Evolutionary conservation across 1,284 basidiomycete genomes (phyloP).

Genomic region (Schizophyllum amplum): DNA sequence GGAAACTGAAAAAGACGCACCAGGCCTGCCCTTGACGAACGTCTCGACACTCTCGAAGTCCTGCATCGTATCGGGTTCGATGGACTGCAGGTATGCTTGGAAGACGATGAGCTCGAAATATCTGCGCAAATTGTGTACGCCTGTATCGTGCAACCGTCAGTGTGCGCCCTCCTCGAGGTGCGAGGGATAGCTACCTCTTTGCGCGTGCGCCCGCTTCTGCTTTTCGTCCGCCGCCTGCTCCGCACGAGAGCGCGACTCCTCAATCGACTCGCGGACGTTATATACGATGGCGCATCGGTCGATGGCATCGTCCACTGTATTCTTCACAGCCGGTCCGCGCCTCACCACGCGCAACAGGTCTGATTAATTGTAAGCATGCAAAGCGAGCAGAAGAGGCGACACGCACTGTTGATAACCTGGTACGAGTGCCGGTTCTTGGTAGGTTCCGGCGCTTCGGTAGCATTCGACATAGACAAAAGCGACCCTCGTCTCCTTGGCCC

Average conservation of each 20-base stretch:
- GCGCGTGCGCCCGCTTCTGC: slow-evolving; percentile 55
- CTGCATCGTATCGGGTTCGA: slow-evolving; percentile 72
- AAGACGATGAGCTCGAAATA: slow-evolving; percentile 94
- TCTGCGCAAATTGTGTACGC: slow-evolving; percentile 72
- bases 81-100: slow-evolving; percentile 89
- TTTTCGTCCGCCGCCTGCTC: slow-evolving; percentile 73
- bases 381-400: background rate
- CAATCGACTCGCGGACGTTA: slow-evolving; percentile 87
- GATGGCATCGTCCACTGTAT: slow-evolving; percentile 85
- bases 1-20: slow-evolving; percentile 27
- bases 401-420: slow-evolving; percentile 72
- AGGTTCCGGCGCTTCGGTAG: slow-evolving; percentile 18
- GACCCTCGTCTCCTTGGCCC: slow-evolving; percentile 36
- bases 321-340: slow-evolving; percentile 84
- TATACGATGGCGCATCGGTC: slow-evolving; percentile 82
- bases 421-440: slow-evolving; percentile 56
- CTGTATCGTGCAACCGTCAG: slow-evolving; percentile 24
- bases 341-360: slow-evolving; percentile 90
- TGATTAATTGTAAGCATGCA: slow-evolving; percentile 26
- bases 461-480: slow-evolving; percentile 25
- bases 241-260: slow-evolving; percentile 67
- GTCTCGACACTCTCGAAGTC: slow-evolving; percentile 74
- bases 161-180: slow-evolving; percentile 1
- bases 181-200: slow-evolving; percentile 46
- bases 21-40: slow-evolving; percentile 77